These are phyloP conservation scores for Lentinula guzmanii DNA, from an alignment of 768 basidiomycete species.

Conservation along the genomic window DNA sequence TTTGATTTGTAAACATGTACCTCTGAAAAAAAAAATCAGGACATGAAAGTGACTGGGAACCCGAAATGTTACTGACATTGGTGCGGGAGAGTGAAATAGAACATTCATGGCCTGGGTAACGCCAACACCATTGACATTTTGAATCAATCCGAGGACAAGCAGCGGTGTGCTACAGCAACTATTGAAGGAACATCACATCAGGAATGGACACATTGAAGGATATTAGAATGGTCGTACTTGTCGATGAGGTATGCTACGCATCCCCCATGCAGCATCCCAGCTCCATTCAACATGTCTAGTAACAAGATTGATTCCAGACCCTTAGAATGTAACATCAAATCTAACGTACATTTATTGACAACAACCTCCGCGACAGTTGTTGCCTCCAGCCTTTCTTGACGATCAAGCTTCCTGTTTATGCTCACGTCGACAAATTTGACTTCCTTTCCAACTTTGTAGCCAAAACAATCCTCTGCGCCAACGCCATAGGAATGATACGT, in stretches of 20 bases:
- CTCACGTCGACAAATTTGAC: constrained; percentile 59
- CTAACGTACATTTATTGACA: constrained; percentile 51
- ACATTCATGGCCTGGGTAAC: constrained; percentile 71
- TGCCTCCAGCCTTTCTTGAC: constrained; percentile 51
- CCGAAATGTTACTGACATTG: constrained; percentile 35
- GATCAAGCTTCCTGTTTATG: constrained; percentile 38
- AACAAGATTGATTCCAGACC: not conserved
- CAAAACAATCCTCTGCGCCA: constrained; percentile 54
- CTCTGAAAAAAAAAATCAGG: constrained; percentile 28
- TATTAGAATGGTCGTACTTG: constrained; percentile 39
- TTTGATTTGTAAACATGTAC: constrained; percentile 50
- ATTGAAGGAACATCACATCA: constrained; percentile 1
- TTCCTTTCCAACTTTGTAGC: constrained; percentile 50
- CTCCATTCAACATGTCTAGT: constrained; percentile 69
- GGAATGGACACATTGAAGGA: not conserved
- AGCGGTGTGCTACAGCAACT: constrained; percentile 67
- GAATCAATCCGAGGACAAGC: constrained; percentile 56
- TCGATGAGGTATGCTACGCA: constrained; percentile 71
- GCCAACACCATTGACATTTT: constrained; percentile 63
- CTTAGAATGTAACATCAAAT: not conserved
- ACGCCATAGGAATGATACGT: constrained; percentile 69
- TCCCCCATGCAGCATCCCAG: constrained; percentile 63
- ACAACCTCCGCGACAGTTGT: constrained; percentile 56
- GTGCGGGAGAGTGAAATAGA: constrained; percentile 63
- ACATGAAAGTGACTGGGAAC: not conserved